phyloP scores from a whole-genome alignment of 2,329 filamentous ascomycete species.

The Sphaceloma murrayae region DNA sequence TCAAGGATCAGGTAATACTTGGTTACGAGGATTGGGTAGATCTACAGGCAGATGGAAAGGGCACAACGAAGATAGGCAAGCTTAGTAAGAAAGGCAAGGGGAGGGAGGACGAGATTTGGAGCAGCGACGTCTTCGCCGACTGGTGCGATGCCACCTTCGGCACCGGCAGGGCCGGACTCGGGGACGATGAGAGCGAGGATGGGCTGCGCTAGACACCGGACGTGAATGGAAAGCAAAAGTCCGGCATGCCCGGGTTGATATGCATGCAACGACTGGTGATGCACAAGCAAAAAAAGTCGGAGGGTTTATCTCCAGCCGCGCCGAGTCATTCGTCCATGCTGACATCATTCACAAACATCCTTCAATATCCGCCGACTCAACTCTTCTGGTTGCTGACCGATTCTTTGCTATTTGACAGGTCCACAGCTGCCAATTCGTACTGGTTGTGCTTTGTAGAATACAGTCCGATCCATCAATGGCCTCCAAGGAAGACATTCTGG shows the following conservation, averaged over 20 bases:
- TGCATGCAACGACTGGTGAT: no score
- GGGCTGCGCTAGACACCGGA: not conserved
- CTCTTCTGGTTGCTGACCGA: no score
- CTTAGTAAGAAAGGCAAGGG: constrained; percentile 47
- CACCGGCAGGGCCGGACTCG: constrained; percentile 37
- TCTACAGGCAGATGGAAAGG: constrained; percentile 34
- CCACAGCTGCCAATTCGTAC: no score
- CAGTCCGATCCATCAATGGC: constrained; percentile 6
- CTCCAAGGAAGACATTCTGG: constrained; percentile 6
- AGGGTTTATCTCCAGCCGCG: no score
- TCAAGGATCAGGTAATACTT: constrained; percentile 53
- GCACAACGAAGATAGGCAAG: constrained; percentile 24
- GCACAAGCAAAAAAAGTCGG: no score
- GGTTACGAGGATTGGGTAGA: constrained; percentile 58
- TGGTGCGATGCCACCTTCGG: constrained; percentile 52
- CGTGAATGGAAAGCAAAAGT: not conserved
- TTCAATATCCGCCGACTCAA: no score
- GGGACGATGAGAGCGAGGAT: constrained; percentile 26
- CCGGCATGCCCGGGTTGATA: not conserved
- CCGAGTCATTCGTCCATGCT: no score
- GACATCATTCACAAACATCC: no score
- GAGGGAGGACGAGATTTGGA: constrained; percentile 54
- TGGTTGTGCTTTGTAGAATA: no score
- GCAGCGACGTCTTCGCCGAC: constrained; percentile 54
- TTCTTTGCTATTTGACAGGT: no score